Evolutionary conservation across 2,329 filamentous ascomycete species (phyloP).

Genomic region (Trichocomaceae sp.): DNA sequence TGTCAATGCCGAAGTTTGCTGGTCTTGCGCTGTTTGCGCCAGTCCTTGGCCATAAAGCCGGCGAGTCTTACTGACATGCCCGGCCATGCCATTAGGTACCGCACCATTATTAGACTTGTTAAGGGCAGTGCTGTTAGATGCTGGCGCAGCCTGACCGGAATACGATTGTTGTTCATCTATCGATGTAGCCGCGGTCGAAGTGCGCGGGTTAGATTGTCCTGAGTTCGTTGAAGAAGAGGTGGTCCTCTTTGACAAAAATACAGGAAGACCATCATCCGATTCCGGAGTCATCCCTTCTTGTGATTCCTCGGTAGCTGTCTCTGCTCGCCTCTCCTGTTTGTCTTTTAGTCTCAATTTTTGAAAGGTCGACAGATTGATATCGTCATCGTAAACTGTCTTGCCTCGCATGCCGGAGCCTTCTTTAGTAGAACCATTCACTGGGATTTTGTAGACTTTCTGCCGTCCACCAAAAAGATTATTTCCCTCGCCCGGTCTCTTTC

Average conservation of each 20-base stretch:
- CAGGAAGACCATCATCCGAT: conserved; percentile 44
- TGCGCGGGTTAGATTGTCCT: conserved; percentile 59
- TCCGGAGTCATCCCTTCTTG: conserved; percentile 35
- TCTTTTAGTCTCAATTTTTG: conserved; percentile 60
- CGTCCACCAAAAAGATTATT: conserved; percentile 92
- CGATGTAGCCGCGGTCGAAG: conserved; percentile 84
- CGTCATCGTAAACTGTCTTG: conserved; percentile 74
- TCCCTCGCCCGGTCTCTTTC: conserved; percentile 75
- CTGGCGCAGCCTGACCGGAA: conserved; percentile 18
- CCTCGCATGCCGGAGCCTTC: conserved; percentile 47
- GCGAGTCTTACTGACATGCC: conserved; percentile 62
- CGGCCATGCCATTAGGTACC: conserved; percentile 46
- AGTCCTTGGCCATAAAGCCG: conserved; percentile 78
- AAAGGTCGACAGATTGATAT: conserved; percentile 75
- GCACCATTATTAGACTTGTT: conserved; percentile 22
- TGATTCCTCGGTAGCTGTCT: conserved; percentile 31
- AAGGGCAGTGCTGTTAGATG: conserved; percentile 7
- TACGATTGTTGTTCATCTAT: conserved; percentile 63
- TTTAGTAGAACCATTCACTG: conserved; percentile 42
- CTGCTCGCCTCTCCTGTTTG: conserved; percentile 44
- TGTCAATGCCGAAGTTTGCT: conserved; percentile 69
- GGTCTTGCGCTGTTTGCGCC: conserved; percentile 71
- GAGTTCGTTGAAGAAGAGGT: conserved; percentile 81
- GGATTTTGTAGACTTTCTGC: conserved; percentile 90
- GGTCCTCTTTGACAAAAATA: conserved; percentile 69